Evolutionary conservation across 192 early-diverging fungal genomes (phyloP).

Genomic region (Lobosporangium transversale): DNA sequence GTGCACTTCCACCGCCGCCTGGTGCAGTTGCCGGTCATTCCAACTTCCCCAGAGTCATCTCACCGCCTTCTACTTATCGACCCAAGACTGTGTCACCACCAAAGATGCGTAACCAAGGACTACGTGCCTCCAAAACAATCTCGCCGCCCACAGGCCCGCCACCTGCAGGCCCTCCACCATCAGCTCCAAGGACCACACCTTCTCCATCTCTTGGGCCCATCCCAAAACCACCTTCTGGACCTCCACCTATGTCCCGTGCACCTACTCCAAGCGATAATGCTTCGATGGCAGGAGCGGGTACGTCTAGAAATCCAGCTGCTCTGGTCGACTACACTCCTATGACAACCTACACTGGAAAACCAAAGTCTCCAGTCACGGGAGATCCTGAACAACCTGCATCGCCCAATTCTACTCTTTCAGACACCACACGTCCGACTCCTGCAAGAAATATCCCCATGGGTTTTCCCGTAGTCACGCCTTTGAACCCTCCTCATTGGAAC

Average conservation of each 20-base stretch:
- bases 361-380: slow-evolving; percentile 3
- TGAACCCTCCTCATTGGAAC: slow-evolving; percentile 35
- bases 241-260: slow-evolving; percentile 18
- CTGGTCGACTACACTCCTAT: slow-evolving; percentile 36
- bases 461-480: slow-evolving; percentile 42
- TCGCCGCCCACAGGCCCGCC: slow-evolving; percentile 32
- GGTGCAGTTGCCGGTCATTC: slow-evolving; percentile 44
- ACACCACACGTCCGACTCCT: slow-evolving; percentile 34
- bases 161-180: no score
- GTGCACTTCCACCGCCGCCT: slow-evolving; percentile 43
- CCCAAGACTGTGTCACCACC: slow-evolving; percentile 13
- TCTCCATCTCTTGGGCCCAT: slow-evolving; percentile 18
- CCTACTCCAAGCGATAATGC: slow-evolving; percentile 9
- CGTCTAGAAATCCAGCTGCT: slow-evolving; percentile 20
- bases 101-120: not conserved
- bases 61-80: slow-evolving; percentile 17
- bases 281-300: not conserved
- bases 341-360: slow-evolving; percentile 37
- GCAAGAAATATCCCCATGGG: slow-evolving; percentile 48
- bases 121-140: slow-evolving; percentile 34
- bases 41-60: slow-evolving; percentile 40
- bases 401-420: slow-evolving; percentile 2
- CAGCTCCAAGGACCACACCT: not conserved
- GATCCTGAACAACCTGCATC: not conserved
- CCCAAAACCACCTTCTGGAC: slow-evolving; percentile 33